Conservation (phyloP, 2,329 filamentous ascomycete genomes). For the Triangularia setosa region DNA sequence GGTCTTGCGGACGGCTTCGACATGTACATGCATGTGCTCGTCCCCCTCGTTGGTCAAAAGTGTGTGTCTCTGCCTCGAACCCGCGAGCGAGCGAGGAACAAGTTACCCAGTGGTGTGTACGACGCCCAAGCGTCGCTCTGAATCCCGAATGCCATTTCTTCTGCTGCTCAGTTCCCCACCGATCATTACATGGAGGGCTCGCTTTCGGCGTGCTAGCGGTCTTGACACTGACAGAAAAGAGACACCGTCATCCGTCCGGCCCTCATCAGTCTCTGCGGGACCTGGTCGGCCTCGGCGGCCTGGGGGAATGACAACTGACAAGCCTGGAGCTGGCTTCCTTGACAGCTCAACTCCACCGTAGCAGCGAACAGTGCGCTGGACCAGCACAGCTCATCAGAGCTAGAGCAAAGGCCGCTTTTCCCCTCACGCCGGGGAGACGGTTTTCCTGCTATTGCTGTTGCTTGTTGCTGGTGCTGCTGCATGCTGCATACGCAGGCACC, state of each 20-base stretch:
- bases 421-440: background rate
- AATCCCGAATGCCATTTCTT: slow-evolving; percentile 8
- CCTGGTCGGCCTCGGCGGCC: background rate
- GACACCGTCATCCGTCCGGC: background rate
- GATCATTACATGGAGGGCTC: slow-evolving; percentile 13
- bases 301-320: background rate
- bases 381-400: background rate
- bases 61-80: slow-evolving; percentile 10
- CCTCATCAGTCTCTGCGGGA: background rate
- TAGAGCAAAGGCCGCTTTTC: background rate
- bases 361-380: background rate
- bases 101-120: slow-evolving; percentile 17
- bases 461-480: background rate
- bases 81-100: slow-evolving; percentile 14
- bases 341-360: background rate
- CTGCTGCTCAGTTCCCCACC: slow-evolving; percentile 16
- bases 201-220: background rate
- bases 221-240: background rate
- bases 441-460: background rate
- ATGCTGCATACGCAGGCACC: background rate
- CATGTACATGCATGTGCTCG: slow-evolving; percentile 21
- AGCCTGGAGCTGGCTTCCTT: background rate
- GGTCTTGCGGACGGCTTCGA: slow-evolving; percentile 17
- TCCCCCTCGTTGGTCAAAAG: slow-evolving; percentile 22
- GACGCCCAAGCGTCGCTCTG: slow-evolving; percentile 2